Base-by-base conservation (phyloP, 192 early-diverging fungal genomes). In the Funneliformis geosporum region DNA sequence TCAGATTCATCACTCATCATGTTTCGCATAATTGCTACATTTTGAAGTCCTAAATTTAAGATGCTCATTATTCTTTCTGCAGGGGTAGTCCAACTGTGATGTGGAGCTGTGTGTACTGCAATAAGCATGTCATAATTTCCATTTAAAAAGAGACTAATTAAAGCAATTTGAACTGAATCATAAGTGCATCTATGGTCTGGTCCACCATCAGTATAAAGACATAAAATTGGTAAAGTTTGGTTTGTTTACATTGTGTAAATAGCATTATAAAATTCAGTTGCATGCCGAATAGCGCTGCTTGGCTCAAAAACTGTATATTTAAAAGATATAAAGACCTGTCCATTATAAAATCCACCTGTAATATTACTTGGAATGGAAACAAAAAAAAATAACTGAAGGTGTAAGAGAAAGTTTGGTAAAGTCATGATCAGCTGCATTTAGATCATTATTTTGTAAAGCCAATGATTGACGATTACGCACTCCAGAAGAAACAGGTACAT, bases 311-410 rank as follows among this genome's bases (percentile, higher is more conserved):
- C 2, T 7, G 27, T 65, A 28, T 65, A 9, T 65, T 65, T 65
- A 11, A 28, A 65, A 0, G 60, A 62, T 23, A 62, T n/a, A 62
- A 27, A 62, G 1, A 62, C 60, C 9, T 62, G 23, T 5, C 60
- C 21, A 62, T 62, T 27, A 62, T 65, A 65, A 65, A 65, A 65
- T 65, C 1, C 10, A 28, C 27, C 62, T 11, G 11, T 33, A 14
- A 65, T 65, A 65, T 65, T 9, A 33, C 9, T 33, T 28, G 62
- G 3, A 65, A 65, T 65, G 4, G 27, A 65, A 5, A 65, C 28
- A 65, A 65, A 65, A 65, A 65, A 65, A 33, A 64, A 33, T 47
- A 16, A 64, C 62, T 2, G 62, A 65, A 28, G 62, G 28, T 65
- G 27, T 65, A 28, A 50, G 47, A 5, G 47, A 50, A 4, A 50